Conservation (phyloP, 1,284 basidiomycete genomes). For the Spongispora temasekensis region DNA sequence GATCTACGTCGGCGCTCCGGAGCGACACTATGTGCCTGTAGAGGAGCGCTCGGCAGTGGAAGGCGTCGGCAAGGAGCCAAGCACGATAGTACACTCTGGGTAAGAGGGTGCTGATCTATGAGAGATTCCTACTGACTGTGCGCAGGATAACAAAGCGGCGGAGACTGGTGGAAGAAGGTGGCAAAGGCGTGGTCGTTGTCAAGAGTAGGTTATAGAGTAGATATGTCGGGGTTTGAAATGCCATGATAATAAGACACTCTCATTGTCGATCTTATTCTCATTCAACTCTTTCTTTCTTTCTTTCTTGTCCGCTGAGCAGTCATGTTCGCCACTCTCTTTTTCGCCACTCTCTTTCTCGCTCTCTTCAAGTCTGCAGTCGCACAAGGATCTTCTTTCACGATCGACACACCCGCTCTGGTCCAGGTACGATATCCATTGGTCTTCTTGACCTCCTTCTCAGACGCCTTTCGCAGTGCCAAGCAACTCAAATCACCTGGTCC, state of each 20-base stretch:
- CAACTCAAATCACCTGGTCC: conserved; percentile 55
- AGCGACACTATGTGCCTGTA: conserved; percentile 72
- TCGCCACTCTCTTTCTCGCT: conserved; percentile 62
- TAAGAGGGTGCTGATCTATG: conserved; percentile 43
- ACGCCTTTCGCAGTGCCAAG: conserved; percentile 50
- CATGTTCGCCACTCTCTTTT: conserved; percentile 80
- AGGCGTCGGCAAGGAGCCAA: conserved; percentile 59
- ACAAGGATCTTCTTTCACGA: conserved; percentile 41
- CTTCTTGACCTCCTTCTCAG: not conserved
- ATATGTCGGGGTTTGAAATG: conserved; percentile 29
- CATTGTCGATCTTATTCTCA: too few relatives aligned
- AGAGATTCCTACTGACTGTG: conserved; percentile 31
- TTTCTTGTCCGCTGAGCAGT: conserved; percentile 26
- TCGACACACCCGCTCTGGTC: conserved; percentile 51
- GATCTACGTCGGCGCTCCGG: conserved; percentile 74
- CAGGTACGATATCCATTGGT: conserved; percentile 46
- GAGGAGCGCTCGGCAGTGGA: conserved; percentile 58
- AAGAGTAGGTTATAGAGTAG: conserved; percentile 52
- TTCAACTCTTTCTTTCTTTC: too few relatives aligned
- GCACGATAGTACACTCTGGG: conserved; percentile 74
- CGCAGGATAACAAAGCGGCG: conserved; percentile 77
- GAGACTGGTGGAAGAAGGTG: conserved; percentile 58
- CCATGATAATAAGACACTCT: conserved; percentile 5
- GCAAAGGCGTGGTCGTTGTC: too few relatives aligned
- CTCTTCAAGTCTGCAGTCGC: conserved; percentile 55